Percentiles rank a stretch among this genome's conserved stretches.
Conservation (phyloP, 331 rosid genomes). For the Cydonia oblonga region DNA sequence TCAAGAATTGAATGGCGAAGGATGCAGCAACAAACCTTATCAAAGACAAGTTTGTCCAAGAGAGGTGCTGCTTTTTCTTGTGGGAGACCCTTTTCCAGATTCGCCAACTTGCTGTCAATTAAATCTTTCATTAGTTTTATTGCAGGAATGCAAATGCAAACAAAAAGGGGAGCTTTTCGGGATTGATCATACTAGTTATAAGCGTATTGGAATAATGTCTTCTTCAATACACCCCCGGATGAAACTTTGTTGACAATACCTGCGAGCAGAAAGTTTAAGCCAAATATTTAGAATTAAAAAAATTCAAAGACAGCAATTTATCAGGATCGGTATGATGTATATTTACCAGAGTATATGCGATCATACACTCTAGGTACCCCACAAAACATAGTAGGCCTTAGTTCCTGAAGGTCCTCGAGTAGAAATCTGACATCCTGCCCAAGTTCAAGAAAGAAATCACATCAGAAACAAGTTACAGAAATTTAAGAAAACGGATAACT, state of each 20-base stretch:
- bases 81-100: slow-evolving; percentile 65
- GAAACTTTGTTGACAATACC: slow-evolving; percentile 57
- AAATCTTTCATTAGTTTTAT: slow-evolving; percentile 22
- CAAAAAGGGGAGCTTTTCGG: background rate
- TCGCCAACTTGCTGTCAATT: slow-evolving; percentile 65
- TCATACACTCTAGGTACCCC: slow-evolving; percentile 93
- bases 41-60: slow-evolving; percentile 71
- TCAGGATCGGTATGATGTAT: background rate
- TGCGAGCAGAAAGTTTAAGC: slow-evolving; percentile 21
- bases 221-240: slow-evolving; percentile 58
- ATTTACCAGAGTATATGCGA: slow-evolving; percentile 62
- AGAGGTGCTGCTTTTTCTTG: slow-evolving; percentile 82
- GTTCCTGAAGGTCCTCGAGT: slow-evolving; percentile 70
- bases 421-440: slow-evolving; percentile 72
- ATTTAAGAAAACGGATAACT: background rate
- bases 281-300: background rate
- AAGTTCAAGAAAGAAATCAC: slow-evolving; percentile 11
- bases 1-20: background rate
- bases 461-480: background rate
- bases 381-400: slow-evolving; percentile 72
- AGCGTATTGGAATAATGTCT: slow-evolving; percentile 64
- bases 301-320: background rate
- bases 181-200: slow-evolving; percentile 65
- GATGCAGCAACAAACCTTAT: slow-evolving; percentile 43
- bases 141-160: slow-evolving; percentile 10